phyloP scores from a whole-genome alignment of 129 eudicot species.

The Dittrichia graveolens region DNA sequence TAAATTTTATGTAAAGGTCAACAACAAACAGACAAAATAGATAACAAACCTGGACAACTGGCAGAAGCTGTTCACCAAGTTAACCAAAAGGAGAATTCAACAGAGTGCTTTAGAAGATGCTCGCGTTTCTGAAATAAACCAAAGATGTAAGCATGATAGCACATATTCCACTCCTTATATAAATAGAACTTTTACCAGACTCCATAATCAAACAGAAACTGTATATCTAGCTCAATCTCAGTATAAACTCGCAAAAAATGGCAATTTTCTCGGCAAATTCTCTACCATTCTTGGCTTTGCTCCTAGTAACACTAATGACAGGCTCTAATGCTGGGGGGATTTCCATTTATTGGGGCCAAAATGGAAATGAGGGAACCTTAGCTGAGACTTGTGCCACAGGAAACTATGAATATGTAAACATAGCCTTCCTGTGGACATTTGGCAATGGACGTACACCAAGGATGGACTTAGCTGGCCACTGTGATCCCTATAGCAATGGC shows the following conservation, averaged over 20 bases:
- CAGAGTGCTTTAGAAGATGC: conserved; percentile 26
- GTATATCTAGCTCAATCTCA: background rate
- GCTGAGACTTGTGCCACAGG: conserved; percentile 39
- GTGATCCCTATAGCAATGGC: conserved; percentile 37
- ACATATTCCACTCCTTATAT: conserved; percentile 3
- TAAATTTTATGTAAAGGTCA: conserved; percentile 1
- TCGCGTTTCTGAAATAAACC: too few relatives aligned
- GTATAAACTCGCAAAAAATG: conserved; percentile 11
- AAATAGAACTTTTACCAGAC: conserved; percentile 2
- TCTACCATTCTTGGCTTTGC: background rate
- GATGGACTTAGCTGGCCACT: conserved; percentile 41
- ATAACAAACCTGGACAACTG: background rate
- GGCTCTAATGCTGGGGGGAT: conserved; percentile 32
- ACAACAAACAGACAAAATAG: conserved; percentile 6
- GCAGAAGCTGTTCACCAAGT: background rate
- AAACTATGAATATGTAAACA: conserved; percentile 35
- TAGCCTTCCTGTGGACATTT: conserved; percentile 42
- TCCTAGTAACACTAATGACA: conserved; percentile 17
- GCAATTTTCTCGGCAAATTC: conserved; percentile 14
- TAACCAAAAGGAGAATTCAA: conserved; percentile 20
- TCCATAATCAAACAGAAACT: conserved; percentile 8
- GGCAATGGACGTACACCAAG: conserved; percentile 41
- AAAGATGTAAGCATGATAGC: background rate
- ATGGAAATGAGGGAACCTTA: conserved; percentile 45
- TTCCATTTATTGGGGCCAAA: conserved; percentile 47